These are phyloP conservation scores for Syzygium jambos DNA, from an alignment of 345 rosid genomes.

Conservation along the genomic window DNA sequence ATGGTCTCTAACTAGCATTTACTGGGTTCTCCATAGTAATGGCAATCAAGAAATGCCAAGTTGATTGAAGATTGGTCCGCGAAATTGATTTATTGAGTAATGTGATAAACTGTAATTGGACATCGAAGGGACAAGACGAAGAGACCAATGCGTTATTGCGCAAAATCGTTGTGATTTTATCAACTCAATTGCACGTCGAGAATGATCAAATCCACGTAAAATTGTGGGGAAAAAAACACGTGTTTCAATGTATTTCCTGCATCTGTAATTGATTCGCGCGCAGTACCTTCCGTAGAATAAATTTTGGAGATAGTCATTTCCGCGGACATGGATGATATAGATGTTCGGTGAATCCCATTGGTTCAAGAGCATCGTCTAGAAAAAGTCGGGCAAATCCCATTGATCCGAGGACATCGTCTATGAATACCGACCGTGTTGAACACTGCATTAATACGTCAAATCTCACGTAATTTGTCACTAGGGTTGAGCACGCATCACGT, in stretches of 20 bases:
- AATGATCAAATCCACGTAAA: not conserved
- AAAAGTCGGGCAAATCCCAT: not conserved
- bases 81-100: not conserved
- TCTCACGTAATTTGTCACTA: not conserved
- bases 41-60: not conserved
- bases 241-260: not conserved
- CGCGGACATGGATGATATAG: not conserved
- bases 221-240: not conserved
- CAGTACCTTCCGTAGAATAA: not conserved
- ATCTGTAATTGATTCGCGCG: not conserved
- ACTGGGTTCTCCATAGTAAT: not conserved
- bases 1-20: not conserved
- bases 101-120: not conserved
- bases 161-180: not conserved
- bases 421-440: fast-evolving
- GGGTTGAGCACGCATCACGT: not conserved
- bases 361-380: no score
- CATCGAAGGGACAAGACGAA: not conserved
- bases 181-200: not conserved
- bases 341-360: not conserved
- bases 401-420: not conserved
- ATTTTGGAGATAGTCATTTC: not conserved
- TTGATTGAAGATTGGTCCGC: not conserved
- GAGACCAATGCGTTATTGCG: not conserved
- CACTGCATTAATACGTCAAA: not conserved